A percentile compares a stretch with the other conserved stretches of the same genome.
These are phyloP conservation scores for Thermomucor indicae-seudaticae DNA, from an alignment of 371 early-diverging fungal genomes.

Conservation along the genomic window DNA sequence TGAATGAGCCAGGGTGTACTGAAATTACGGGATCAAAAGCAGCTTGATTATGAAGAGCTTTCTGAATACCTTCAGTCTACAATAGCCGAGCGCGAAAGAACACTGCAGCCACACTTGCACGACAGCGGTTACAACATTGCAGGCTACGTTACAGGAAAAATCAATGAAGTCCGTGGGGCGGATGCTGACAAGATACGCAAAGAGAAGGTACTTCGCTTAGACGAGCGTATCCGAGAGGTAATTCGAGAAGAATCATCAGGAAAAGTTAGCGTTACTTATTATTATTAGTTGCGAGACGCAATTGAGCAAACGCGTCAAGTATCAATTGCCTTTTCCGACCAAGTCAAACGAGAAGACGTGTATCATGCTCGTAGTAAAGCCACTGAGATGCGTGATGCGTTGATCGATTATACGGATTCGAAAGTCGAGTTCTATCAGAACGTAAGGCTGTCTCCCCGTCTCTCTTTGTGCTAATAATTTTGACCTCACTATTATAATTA, in stretches of 20 bases:
- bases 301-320: slow-evolving; percentile 70
- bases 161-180: slow-evolving; percentile 87
- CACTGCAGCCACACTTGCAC: slow-evolving; percentile 49
- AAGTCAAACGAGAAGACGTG: slow-evolving; percentile 78
- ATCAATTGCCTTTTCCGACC: slow-evolving; percentile 70
- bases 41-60: slow-evolving; percentile 89
- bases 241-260: neutral
- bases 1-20: slow-evolving; percentile 53
- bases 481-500: neutral
- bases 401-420: slow-evolving; percentile 66
- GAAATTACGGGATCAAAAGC: slow-evolving; percentile 88
- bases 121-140: slow-evolving; percentile 59
- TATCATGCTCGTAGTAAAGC: slow-evolving; percentile 74
- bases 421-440: slow-evolving; percentile 80
- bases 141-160: slow-evolving; percentile 80
- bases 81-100: slow-evolving; percentile 56
- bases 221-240: slow-evolving; percentile 74
- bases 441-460: slow-evolving; percentile 30
- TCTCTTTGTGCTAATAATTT: neutral
- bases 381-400: slow-evolving; percentile 74
- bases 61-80: slow-evolving; percentile 69
- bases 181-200: slow-evolving; percentile 80
- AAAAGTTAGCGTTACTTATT: neutral
- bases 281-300: slow-evolving; percentile 70
- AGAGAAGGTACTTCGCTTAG: slow-evolving; percentile 70